Conservation (phyloP, 495 filamentous ascomycete species). For the Chaetomium fimeti region DNA sequence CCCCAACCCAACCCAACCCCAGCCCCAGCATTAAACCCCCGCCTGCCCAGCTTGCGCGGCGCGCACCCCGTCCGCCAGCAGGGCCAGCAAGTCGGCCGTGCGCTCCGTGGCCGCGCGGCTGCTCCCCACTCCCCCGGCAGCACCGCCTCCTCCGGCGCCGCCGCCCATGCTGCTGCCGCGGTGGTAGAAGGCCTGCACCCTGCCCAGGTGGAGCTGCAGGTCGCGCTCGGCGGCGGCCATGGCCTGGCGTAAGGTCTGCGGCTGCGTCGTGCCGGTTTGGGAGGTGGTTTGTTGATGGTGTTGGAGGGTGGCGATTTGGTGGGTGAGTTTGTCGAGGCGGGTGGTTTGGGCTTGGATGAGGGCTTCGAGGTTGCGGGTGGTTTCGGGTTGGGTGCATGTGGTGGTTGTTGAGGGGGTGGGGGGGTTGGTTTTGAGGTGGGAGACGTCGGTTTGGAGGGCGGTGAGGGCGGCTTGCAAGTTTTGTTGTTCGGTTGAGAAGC, state of each 20-base stretch:
- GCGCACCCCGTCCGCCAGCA: constrained; percentile 1
- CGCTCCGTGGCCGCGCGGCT: constrained; percentile 17
- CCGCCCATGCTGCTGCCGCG: not conserved
- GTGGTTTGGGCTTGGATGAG: constrained; percentile 14
- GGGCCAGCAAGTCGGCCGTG: constrained; percentile 22
- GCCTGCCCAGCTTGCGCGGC: not conserved
- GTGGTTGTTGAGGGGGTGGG: not conserved
- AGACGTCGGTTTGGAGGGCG: constrained; percentile 20
- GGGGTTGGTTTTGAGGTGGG: constrained; percentile 16
- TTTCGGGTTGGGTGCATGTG: not conserved
- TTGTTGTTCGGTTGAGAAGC: constrained; percentile 6
- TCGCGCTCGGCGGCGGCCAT: constrained; percentile 29
- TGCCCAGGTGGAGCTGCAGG: constrained; percentile 20
- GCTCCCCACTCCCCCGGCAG: not conserved
- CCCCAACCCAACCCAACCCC: too few relatives aligned
- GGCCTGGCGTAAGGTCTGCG: constrained; percentile 28
- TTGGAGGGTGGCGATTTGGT: constrained; percentile 15
- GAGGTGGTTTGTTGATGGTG: constrained; percentile 23
- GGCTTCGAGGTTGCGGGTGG: not conserved
- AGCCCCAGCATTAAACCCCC: not conserved
- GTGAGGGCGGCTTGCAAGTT: not conserved
- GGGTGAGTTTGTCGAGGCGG: constrained; percentile 9
- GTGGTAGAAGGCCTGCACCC: constrained; percentile 23
- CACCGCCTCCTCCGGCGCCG: not conserved
- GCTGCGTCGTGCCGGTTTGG: constrained; percentile 11